These are phyloP conservation scores for Xylaria polymorpha DNA, from an alignment of 2,329 filamentous ascomycete species.

Conservation along the genomic window DNA sequence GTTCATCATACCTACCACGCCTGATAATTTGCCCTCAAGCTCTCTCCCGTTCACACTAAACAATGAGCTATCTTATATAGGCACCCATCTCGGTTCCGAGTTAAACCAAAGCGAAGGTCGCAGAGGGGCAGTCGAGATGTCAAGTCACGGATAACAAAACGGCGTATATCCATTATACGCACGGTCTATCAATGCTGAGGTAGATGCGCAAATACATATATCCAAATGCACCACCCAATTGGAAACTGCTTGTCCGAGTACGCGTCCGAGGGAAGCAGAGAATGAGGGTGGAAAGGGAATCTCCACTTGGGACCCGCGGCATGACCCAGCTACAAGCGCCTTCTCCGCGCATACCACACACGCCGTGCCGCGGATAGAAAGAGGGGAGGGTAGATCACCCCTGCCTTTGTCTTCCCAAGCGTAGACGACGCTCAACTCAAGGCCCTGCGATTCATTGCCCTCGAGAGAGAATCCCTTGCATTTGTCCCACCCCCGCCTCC, in stretches of 20 bases:
- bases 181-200: not conserved
- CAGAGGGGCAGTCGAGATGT: constrained; percentile 8
- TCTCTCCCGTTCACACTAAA: not conserved
- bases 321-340: not conserved
- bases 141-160: not conserved
- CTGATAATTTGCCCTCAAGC: not conserved
- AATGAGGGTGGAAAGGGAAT: constrained; percentile 4
- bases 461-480: constrained; percentile 1
- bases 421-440: not conserved
- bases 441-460: not conserved
- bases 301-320: not conserved
- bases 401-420: not conserved
- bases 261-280: not conserved
- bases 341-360: constrained; percentile 10
- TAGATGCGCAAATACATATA: constrained; percentile 4
- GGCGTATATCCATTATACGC: not conserved
- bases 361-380: constrained; percentile 7
- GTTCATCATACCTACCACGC: not conserved
- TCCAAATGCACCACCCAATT: constrained; percentile 3
- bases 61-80: not conserved
- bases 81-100: constrained; percentile 11
- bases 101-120: not conserved
- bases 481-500: not conserved
- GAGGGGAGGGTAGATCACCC: not conserved
- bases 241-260: not conserved